phyloP scores from a whole-genome alignment of 78 protist genomes.

The slime mould (Dictyostelium discoideum) region DNA sequence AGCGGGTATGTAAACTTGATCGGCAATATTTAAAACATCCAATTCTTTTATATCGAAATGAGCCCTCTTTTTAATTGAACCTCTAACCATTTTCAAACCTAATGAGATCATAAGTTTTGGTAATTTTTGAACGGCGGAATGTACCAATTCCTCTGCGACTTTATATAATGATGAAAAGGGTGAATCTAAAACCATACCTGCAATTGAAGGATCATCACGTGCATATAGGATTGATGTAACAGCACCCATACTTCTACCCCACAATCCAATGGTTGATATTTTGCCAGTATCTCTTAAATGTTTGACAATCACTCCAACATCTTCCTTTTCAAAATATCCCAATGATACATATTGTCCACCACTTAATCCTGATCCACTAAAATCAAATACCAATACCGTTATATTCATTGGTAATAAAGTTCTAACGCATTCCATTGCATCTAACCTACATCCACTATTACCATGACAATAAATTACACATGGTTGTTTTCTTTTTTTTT shows the following conservation, averaged over 20 bases:
- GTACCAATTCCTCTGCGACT: slow-evolving; percentile 85
- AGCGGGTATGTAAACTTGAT: slow-evolving; percentile 77
- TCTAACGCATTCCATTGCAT: slow-evolving; percentile 73
- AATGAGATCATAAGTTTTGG: slow-evolving; percentile 83
- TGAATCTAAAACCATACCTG: slow-evolving; percentile 85
- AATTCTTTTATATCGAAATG: slow-evolving; percentile 80
- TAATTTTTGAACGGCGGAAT: slow-evolving; percentile 56
- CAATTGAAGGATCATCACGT: slow-evolving; percentile 78
- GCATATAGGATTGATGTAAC: slow-evolving; percentile 80
- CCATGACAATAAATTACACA: slow-evolving; percentile 87
- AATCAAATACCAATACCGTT: slow-evolving; percentile 85
- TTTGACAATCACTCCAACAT: slow-evolving; percentile 59
- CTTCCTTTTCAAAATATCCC: slow-evolving; percentile 85
- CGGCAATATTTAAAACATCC: slow-evolving; percentile 35
- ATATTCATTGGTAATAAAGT: slow-evolving; percentile 73
- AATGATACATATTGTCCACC: slow-evolving; percentile 89
- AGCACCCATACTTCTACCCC: slow-evolving; percentile 92
- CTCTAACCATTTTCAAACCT: slow-evolving; percentile 75
- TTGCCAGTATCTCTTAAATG: slow-evolving; percentile 62
- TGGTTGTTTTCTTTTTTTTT: slow-evolving; percentile 61
- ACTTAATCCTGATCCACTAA: slow-evolving; percentile 85
- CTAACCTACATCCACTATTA: slow-evolving; percentile 85
- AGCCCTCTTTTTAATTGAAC: slow-evolving; percentile 76
- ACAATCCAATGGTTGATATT: slow-evolving; percentile 82
- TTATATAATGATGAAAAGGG: slow-evolving; percentile 81